Evolutionary conservation across 768 basidiomycete species (phyloP).

Genomic region (Lactarius pseudohatsudake): DNA sequence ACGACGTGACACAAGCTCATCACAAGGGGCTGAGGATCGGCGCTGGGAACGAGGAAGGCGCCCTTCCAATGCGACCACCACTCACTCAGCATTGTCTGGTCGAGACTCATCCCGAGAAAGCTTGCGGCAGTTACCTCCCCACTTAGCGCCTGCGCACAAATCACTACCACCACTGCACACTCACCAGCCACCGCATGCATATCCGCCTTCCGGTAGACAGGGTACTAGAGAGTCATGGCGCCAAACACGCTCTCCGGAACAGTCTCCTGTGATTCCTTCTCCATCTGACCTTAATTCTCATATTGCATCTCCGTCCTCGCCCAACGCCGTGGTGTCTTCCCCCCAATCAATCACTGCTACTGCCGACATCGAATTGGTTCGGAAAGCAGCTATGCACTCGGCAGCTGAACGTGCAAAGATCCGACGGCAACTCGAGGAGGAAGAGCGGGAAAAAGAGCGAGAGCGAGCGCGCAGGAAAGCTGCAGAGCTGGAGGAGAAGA

Average conservation of each 20-base stretch:
- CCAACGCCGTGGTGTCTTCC: conserved; percentile 26
- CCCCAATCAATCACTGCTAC: conserved; percentile 30
- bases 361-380: conserved; percentile 54
- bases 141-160: conserved; percentile 14
- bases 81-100: conserved; percentile 21
- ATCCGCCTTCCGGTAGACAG: conserved; percentile 19
- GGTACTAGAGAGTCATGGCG: conserved; percentile 27
- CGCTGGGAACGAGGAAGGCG: conserved; percentile 28
- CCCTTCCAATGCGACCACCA: conserved; percentile 23
- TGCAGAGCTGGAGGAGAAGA: conserved; percentile 67
- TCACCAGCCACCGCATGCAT: conserved; percentile 17
- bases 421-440: conserved; percentile 79
- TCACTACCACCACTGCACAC: conserved; percentile 23
- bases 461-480: conserved; percentile 83
- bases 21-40: conserved; percentile 26
- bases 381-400: conserved; percentile 76
- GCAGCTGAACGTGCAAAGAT: conserved; percentile 83
- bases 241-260: conserved; percentile 23
- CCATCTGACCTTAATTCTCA: conserved; percentile 12
- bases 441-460: conserved; percentile 73
- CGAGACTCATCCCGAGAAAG: conserved; percentile 28
- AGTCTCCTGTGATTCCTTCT: conserved; percentile 19
- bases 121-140: conserved; percentile 29
- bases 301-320: conserved; percentile 21
- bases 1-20: conserved; percentile 29